Conservation (phyloP, 2,329 filamentous ascomycete species). For the Rachicladosporium sp. region DNA sequence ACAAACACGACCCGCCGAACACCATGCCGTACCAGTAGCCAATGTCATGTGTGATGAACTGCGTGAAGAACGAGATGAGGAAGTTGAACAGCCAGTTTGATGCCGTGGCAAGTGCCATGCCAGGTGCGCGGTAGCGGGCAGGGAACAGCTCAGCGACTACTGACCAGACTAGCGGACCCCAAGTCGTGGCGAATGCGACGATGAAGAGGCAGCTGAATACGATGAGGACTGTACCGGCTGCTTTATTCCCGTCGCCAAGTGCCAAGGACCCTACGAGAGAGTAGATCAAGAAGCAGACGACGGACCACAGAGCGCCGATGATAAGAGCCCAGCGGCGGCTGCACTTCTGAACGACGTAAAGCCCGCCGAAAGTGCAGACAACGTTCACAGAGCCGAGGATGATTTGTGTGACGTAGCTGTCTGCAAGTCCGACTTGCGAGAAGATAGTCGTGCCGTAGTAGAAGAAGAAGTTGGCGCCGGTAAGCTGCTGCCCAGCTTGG, state of each 20-base stretch:
- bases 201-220: constrained; percentile 27
- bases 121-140: constrained; percentile 28
- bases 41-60: constrained; percentile 26
- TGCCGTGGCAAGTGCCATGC: constrained; percentile 34
- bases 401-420: constrained; percentile 35
- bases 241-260: constrained; percentile 15
- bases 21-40: constrained; percentile 29
- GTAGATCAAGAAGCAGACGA: constrained; percentile 51
- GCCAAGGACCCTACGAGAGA: constrained; percentile 20
- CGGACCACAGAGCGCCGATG: constrained; percentile 30
- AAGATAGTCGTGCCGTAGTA: constrained; percentile 31
- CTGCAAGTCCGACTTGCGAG: constrained; percentile 21
- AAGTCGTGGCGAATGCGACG: constrained; percentile 24
- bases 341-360: constrained; percentile 37
- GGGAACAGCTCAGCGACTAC: constrained; percentile 25
- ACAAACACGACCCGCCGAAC: constrained; percentile 26
- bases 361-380: constrained; percentile 33
- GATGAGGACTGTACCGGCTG: constrained; percentile 22
- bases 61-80: constrained; percentile 26
- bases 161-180: constrained; percentile 25
- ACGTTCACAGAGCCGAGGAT: constrained; percentile 39
- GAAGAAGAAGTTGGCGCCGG: constrained; percentile 32
- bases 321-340: constrained; percentile 37
- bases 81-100: constrained; percentile 30
- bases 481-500: constrained; percentile 23